These are phyloP conservation scores for Tuber melanosporum DNA, from an alignment of 495 filamentous ascomycete species.

Conservation along the genomic window DNA sequence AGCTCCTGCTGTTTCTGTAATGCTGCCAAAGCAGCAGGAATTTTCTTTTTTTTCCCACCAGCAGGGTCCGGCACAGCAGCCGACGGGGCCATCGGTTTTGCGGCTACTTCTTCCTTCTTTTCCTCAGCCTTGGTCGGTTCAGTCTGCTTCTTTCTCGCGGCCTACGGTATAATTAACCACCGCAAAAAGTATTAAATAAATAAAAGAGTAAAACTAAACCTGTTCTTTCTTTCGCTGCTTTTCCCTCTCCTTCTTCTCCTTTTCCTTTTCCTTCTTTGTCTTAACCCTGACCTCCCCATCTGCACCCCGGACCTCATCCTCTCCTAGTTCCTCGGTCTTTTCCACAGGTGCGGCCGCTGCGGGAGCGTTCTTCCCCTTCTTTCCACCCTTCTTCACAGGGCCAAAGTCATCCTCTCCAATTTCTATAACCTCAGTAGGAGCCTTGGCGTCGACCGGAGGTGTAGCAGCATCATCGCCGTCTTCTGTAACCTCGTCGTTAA, in stretches of 20 bases:
- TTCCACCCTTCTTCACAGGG: constrained; percentile 62
- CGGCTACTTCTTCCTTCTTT: constrained; percentile 51
- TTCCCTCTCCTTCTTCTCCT: constrained; percentile 84
- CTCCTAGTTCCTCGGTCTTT: constrained; percentile 42
- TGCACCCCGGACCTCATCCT: constrained; percentile 47
- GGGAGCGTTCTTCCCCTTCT: constrained; percentile 47
- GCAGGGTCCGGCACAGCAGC: constrained; percentile 46
- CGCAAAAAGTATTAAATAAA: not conserved
- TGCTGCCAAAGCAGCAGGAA: constrained; percentile 70
- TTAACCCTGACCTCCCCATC: constrained; percentile 53
- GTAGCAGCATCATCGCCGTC: constrained; percentile 63
- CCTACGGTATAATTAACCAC: constrained; percentile 45
- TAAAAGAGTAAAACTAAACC: constrained; percentile 43
- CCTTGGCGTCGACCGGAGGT: constrained; percentile 57
- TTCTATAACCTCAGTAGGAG: constrained; percentile 74
- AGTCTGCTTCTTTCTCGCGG: constrained; percentile 56
- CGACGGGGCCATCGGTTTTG: constrained; percentile 42
- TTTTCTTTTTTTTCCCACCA: constrained; percentile 77
- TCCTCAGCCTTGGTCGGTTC: constrained; percentile 57
- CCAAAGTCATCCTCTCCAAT: constrained; percentile 73
- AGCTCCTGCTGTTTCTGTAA: constrained; percentile 91
- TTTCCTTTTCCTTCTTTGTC: constrained; percentile 86
- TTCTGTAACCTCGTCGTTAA: constrained; percentile 58
- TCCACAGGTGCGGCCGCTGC: constrained; percentile 34
- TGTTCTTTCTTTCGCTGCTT: constrained; percentile 77